Evolutionary conservation across 352 stramenopile genomes (phyloP).

Genomic region (Lagenidium giganteum): DNA sequence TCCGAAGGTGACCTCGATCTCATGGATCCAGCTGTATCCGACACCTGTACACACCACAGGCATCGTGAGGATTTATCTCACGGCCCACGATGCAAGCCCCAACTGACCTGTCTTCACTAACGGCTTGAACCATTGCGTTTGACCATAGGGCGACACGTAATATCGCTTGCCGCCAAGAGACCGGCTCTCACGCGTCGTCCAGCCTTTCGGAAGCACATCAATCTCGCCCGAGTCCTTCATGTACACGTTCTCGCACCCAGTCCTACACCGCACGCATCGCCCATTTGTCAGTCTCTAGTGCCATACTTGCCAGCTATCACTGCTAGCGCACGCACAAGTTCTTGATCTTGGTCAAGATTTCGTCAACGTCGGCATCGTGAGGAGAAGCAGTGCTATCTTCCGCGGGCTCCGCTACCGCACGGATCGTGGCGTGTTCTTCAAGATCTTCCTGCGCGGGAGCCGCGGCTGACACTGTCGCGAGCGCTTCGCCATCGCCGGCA

Average conservation of each 20-base stretch:
- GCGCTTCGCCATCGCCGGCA: background rate
- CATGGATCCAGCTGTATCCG: conserved; percentile 76
- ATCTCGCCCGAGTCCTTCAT: conserved; percentile 73
- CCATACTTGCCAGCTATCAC: too few species aligned
- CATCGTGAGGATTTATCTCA: background rate
- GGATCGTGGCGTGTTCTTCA: conserved; percentile 43
- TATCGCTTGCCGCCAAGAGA: conserved; percentile 85
- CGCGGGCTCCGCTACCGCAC: conserved; percentile 32
- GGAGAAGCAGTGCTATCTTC: too few species aligned
- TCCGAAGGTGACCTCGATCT: conserved; percentile 83
- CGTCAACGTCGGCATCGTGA: too few species aligned
- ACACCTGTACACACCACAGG: conserved; percentile 18
- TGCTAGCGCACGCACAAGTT: conserved; percentile 28
- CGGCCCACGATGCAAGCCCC: background rate
- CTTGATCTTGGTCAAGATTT: conserved; percentile 53
- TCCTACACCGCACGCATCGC: conserved; percentile 8
- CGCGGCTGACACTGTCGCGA: conserved; percentile 1
- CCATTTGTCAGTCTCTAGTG: too few species aligned
- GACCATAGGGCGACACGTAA: conserved; percentile 77
- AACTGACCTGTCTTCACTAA: conserved; percentile 56
- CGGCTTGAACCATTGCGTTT: conserved; percentile 79
- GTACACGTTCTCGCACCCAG: conserved; percentile 51
- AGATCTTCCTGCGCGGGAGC: conserved; percentile 3
- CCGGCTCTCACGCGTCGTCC: conserved; percentile 74
- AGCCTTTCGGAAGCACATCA: conserved; percentile 68